Evolutionary conservation across 208 protist species (phyloP).

Genomic region (Crithidia acanthocephali): DNA sequence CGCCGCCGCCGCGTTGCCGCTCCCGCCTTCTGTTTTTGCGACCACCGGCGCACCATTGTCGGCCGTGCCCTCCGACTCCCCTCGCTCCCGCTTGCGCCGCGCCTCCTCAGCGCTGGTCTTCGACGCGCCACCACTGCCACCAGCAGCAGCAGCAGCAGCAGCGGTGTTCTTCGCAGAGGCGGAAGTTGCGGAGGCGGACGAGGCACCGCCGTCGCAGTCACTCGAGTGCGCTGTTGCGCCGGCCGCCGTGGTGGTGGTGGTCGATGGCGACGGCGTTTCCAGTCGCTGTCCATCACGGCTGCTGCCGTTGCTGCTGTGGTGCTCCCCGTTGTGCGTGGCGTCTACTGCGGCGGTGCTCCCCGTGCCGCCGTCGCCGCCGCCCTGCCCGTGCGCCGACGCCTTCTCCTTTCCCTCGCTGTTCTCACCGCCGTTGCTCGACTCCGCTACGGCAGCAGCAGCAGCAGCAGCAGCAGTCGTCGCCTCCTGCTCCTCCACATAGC

Average conservation of each 20-base stretch:
- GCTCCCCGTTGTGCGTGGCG: background rate
- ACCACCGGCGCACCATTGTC: background rate
- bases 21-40: slow-evolving; percentile 19
- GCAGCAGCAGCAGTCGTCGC: background rate
- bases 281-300: background rate
- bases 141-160: background rate
- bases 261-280: slow-evolving; percentile 10
- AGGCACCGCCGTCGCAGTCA: background rate
- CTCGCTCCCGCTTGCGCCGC: slow-evolving; percentile 24
- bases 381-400: background rate
- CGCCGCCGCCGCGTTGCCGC: background rate
- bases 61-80: background rate
- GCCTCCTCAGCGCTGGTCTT: background rate
- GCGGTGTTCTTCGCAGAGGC: slow-evolving; percentile 7
- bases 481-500: slow-evolving; percentile 51
- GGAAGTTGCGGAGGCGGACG: background rate
- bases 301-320: background rate
- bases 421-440: background rate
- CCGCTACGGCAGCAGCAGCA: background rate
- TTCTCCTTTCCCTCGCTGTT: background rate
- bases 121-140: background rate
- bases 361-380: background rate
- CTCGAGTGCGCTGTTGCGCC: background rate
- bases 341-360: background rate
- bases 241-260: background rate